Evolutionary conservation across 768 basidiomycete species (phyloP).

Genomic region (Suillus subluteus): DNA sequence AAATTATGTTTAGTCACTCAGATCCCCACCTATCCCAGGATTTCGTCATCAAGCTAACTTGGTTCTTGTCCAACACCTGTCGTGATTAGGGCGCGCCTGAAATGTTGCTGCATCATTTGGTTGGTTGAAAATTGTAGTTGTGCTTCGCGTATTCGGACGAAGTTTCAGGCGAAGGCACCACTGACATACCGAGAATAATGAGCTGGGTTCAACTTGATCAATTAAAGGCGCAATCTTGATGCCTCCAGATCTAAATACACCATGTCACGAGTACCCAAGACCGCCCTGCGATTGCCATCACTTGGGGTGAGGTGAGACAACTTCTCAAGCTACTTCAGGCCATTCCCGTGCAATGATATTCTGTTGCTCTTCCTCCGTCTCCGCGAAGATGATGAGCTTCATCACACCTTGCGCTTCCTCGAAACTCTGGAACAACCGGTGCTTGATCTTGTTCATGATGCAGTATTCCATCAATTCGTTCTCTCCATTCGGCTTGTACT

Average conservation of each 20-base stretch:
- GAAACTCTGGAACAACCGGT: constrained; percentile 80
- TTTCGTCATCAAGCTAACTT: background rate
- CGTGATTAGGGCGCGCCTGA: background rate
- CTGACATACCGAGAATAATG: background rate
- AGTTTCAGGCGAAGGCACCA: background rate
- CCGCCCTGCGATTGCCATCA: background rate
- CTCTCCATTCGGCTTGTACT: constrained; percentile 72
- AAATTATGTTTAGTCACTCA: background rate
- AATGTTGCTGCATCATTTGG: background rate
- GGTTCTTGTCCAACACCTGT: background rate
- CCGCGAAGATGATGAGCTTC: constrained; percentile 70
- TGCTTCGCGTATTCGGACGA: background rate
- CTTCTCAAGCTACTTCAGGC: constrained; percentile 8
- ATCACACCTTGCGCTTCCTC: constrained; percentile 61
- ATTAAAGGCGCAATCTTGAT: background rate
- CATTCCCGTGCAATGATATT: constrained; percentile 7
- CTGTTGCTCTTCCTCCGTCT: constrained; percentile 48
- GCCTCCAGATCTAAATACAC: background rate
- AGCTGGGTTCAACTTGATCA: background rate
- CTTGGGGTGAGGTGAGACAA: background rate
- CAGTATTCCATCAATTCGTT: constrained; percentile 91
- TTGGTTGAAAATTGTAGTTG: background rate
- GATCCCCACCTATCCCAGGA: background rate
- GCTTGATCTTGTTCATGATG: constrained; percentile 73
- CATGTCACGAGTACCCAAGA: background rate